These are phyloP conservation scores for Debaryomyces castellii DNA, from an alignment of 805 yeast species.

Conservation along the genomic window DNA sequence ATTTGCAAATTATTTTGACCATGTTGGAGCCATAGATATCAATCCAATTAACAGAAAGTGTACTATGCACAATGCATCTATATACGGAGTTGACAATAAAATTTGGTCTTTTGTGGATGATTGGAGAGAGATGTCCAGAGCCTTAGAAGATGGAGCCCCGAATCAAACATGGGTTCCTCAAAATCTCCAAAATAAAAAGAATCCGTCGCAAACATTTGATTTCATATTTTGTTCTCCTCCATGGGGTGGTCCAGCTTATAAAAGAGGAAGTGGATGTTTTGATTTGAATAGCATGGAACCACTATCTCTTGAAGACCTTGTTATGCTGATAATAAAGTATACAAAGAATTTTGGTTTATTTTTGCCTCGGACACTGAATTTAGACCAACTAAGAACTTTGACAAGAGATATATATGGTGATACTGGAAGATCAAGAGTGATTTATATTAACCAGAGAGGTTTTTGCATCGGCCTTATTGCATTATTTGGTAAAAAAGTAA, in stretches of 20 bases:
- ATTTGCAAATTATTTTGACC: conserved; percentile 57
- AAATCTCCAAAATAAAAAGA: conserved; percentile 13
- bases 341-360: conserved; percentile 55
- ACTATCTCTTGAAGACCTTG: conserved; percentile 43
- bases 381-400: conserved; percentile 49
- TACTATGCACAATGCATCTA: conserved; percentile 60
- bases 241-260: conserved; percentile 80
- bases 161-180: conserved; percentile 34
- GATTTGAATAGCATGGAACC: conserved; percentile 51
- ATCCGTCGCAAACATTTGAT: conserved; percentile 36
- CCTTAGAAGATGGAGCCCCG: conserved; percentile 12
- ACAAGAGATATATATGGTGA: conserved; percentile 48
- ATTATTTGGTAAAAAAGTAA: conserved; percentile 50
- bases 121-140: conserved; percentile 30
- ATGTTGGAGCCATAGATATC: conserved; percentile 62
- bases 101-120: conserved; percentile 52
- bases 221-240: conserved; percentile 78
- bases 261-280: conserved; percentile 32
- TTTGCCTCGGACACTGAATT: conserved; percentile 60
- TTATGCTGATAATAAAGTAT: conserved; percentile 41
- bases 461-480: conserved; percentile 55
- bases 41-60: conserved; percentile 63
- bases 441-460: conserved; percentile 42
- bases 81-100: conserved; percentile 58
- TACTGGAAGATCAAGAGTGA: conserved; percentile 43